Evolutionary conservation across 208 protist genomes (phyloP), one percentile per base, ranked within the genome.

Genomic region (Balamuthia mandrillaris): DNA sequence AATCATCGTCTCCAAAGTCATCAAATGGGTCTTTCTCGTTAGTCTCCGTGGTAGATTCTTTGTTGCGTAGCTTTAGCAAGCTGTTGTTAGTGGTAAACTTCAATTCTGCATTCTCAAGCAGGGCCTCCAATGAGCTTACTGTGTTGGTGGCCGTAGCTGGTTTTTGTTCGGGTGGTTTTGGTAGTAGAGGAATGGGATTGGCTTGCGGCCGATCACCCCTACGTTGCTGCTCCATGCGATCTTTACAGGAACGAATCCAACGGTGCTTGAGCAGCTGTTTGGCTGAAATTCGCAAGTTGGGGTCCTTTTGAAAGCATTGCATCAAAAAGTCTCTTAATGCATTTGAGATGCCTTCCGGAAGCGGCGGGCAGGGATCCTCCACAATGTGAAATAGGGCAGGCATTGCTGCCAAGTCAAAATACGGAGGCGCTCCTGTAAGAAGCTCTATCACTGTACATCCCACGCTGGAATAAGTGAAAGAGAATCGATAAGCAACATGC

Each of bases 381-480:
- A 96, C 94, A 63, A 96, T 96, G 51, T 90, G 87, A 84, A 94
- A 96, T 49, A 96, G 82, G 1, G 96, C 96, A 3, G 93, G 74
- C 86, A 97, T 93, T 49, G 94, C 92, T 3, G 58, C 78, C 14
- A 97, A 75, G 24, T 97, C 94, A 60, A 94, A 97, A 85, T 97
- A 97, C 10, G 96, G 96, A 41, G 96, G 96, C 39, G 63, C 44
- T n/a, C 95, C 96, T 10, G 88, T 95, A 2, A 97, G 70, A 3
- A 98, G 84, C 81, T 98, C 96, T 31, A 98, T 96, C 2, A 97
- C 81, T 7, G 95, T 97, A 78, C 93, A 97, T 3, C 96, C 96
- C 39, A 97, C 79, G 72, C 91, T 95, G 16, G 24, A 42, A 70
- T 70, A 39, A 56, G 16, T 45, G 61, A 35, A 16, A 47, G 61